Conservation (phyloP, 768 basidiomycete species). For the Rhizopogon salebrosus region DNA sequence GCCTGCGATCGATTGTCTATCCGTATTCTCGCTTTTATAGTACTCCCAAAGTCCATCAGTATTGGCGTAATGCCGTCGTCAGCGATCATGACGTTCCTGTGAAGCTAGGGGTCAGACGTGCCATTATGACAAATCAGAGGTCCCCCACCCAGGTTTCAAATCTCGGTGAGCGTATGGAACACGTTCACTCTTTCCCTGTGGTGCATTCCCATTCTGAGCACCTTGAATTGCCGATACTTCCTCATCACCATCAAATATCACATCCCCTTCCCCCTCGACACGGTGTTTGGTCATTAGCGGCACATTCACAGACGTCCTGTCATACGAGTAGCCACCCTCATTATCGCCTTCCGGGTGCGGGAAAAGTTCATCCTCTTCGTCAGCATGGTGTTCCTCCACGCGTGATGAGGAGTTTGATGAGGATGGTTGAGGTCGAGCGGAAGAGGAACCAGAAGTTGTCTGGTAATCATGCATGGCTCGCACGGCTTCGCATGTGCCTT, state of each 20-base stretch:
- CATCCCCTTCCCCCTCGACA: conserved; percentile 49
- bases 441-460: conserved; percentile 32
- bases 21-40: conserved; percentile 77
- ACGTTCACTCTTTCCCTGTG: conserved; percentile 42
- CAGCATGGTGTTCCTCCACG: conserved; percentile 28
- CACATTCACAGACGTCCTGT: conserved; percentile 37
- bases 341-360: conserved; percentile 72
- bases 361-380: conserved; percentile 61
- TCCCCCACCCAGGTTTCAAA: conserved; percentile 86
- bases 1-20: conserved; percentile 85
- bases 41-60: conserved; percentile 97
- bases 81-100: conserved; percentile 93
- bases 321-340: conserved; percentile 73
- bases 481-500: conserved; percentile 90
- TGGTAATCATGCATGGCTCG: conserved; percentile 92
- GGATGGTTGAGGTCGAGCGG: conserved; percentile 17
- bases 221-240: conserved; percentile 46
- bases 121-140: background rate
- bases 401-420: conserved; percentile 21
- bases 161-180: conserved; percentile 96
- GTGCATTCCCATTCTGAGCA: conserved; percentile 30
- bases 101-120: conserved; percentile 3
- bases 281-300: conserved; percentile 57
- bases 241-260: conserved; percentile 79
- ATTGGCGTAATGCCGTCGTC: conserved; percentile 84